phyloP scores from a whole-genome alignment of 2,329 filamentous ascomycete species.

The Bipolaris sorokiniana region DNA sequence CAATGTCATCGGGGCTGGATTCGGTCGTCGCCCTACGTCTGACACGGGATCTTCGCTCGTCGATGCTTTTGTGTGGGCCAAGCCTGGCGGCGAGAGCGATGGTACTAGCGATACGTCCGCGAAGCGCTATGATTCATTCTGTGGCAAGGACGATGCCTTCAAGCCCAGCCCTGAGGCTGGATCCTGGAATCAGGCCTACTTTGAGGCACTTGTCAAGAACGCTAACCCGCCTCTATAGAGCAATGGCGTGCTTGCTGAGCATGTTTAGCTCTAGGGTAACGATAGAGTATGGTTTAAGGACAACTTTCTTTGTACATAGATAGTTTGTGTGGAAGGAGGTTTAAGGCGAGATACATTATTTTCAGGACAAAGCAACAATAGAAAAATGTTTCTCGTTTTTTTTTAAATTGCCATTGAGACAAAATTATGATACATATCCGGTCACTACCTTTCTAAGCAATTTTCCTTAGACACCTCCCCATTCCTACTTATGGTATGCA shows the following conservation, averaged over 20 bases:
- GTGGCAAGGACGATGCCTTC: conserved; percentile 61
- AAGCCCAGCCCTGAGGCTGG: conserved; percentile 73
- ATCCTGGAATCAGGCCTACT: conserved; percentile 65
- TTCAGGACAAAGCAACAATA: too few relatives aligned
- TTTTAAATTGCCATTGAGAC: too few relatives aligned
- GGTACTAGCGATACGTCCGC: conserved; percentile 54
- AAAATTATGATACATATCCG: too few relatives aligned
- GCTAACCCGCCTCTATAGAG: conserved; percentile 46
- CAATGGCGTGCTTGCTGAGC: not conserved
- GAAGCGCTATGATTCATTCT: conserved; percentile 62
- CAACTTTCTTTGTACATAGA: too few relatives aligned
- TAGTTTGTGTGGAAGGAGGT: too few relatives aligned
- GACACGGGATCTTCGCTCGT: conserved; percentile 64
- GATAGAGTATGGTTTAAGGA: too few relatives aligned
- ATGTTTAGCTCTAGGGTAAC: too few relatives aligned
- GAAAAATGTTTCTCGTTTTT: too few relatives aligned
- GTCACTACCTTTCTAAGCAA: too few relatives aligned
- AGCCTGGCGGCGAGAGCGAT: conserved; percentile 66
- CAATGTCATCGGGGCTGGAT: conserved; percentile 69
- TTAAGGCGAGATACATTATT: too few relatives aligned
- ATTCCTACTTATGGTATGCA: too few relatives aligned
- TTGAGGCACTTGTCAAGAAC: conserved; percentile 47
- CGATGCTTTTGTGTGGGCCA: conserved; percentile 74
- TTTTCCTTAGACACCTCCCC: too few relatives aligned
- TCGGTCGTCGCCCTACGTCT: conserved; percentile 65